Percentiles rank a stretch among this genome's conserved stretches.
Conservation (phyloP, 208 protist species). For the Wallacemonas rigidus region DNA sequence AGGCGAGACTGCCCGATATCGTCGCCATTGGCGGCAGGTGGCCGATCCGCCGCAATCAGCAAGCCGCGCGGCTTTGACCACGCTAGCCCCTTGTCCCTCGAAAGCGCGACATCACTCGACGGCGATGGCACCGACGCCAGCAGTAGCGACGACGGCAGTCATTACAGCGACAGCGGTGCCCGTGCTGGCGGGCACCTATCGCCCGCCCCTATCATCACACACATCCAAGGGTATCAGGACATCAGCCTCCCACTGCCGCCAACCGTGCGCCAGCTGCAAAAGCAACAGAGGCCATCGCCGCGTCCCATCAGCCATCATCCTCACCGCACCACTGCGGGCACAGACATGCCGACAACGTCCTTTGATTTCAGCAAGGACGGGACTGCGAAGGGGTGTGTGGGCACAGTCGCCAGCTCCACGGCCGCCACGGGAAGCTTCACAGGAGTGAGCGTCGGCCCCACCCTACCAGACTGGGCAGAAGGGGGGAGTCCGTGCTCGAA, state of each 20-base stretch:
- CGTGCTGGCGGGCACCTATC: not conserved
- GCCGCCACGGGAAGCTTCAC: no score
- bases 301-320: not conserved
- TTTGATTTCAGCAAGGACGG: not conserved
- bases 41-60: no score
- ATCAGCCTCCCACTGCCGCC: not conserved
- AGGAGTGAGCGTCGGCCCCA: no score
- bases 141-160: conserved; percentile 6
- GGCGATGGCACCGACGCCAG: conserved; percentile 1
- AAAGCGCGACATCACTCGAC: not conserved
- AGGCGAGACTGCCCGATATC: not conserved
- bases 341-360: not conserved
- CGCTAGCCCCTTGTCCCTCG: not conserved
- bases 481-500: not conserved
- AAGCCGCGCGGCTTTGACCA: not conserved
- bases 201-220: not conserved
- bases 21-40: not conserved
- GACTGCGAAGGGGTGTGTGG: not conserved
- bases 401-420: not conserved
- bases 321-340: not conserved
- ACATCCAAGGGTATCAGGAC: conserved; percentile 5
- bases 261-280: not conserved
- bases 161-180: not conserved
- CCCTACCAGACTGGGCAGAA: not conserved
- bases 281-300: not conserved